Base-by-base conservation (phyloP, 768 basidiomycete species). In the Mycena indigotica region DNA sequence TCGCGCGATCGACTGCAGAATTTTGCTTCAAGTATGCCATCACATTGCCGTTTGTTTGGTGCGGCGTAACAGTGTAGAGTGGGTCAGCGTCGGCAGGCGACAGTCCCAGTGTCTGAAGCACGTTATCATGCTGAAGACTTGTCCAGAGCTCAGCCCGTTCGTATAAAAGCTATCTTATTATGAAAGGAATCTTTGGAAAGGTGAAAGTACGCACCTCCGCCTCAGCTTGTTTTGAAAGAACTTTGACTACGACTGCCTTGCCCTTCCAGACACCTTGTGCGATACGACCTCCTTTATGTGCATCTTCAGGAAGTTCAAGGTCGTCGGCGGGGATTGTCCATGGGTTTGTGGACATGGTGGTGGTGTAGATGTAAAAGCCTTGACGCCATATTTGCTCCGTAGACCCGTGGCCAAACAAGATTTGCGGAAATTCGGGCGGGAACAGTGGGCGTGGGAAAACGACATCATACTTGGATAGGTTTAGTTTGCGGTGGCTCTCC, bases 21-120 rank as follows among this genome's bases (percentile, higher is more conserved):
- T 66, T 66, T 38, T 55, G 28, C n/a, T 56, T 26, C 25, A 70
- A 49, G 52, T 60, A 70, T 3, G 52, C 49, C 26, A 60, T 55
- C 3, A 64, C 61, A 40, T 67, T 64, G 21, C 65, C 65, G 39
- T 65, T 58, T 17, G 58, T 44, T 30, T 65, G 60, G 35, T 53
- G 66, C 21, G 61, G 62, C 13, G 52, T 56, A 16, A 69, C 64
- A 6, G 66, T 40, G 25, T 62, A 67, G 30, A 64, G 57, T 10
- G 69, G 62, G 54, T 69, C 65, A 17, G 63, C 68, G 46, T 66
- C 62, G 49, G 30, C 25, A 39, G 64, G 61, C 30, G 64, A 66
- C 15, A 65, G 51, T 13, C 68, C 69, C 28, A 68, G 64, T 32
- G 64, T 60, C 51, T 63, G 61, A 15, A 64, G 59, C 25, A 70